These are phyloP conservation scores for Sugiyamaella japonica DNA, from an alignment of 1,139 yeast species.

Conservation along the genomic window DNA sequence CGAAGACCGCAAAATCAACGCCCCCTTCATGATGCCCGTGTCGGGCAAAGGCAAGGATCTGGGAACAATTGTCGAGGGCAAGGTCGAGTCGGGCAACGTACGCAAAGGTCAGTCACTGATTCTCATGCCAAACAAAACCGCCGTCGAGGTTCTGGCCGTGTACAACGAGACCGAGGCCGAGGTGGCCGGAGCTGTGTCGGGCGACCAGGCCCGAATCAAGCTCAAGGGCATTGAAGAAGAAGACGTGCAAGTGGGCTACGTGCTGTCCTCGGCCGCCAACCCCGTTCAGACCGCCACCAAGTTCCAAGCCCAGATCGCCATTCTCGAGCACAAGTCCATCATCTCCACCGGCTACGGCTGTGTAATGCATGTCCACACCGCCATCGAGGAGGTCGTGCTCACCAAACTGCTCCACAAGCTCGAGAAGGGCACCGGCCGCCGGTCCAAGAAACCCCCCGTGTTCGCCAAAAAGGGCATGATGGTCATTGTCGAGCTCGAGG, in stretches of 20 bases:
- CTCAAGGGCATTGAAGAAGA: constrained; percentile 97
- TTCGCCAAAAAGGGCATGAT: constrained; percentile 99
- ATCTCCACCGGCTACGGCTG: constrained; percentile 94
- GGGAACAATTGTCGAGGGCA: constrained; percentile 98
- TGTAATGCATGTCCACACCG: constrained; percentile 98
- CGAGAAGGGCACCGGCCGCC: constrained; percentile 95
- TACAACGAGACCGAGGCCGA: constrained; percentile 96
- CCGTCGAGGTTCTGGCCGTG: constrained; percentile 81
- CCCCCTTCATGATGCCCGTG: constrained; percentile 96
- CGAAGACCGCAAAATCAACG: constrained; percentile 81
- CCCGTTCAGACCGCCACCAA: constrained; percentile 90
- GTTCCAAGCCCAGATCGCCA: constrained; percentile 95
- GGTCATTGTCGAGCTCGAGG: constrained; percentile 87
- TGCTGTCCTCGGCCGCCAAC: constrained; percentile 75
- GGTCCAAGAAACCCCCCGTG: constrained; percentile 95
- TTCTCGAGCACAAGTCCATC: constrained; percentile 92
- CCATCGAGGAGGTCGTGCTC: constrained; percentile 90
- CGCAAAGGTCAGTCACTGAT: constrained; percentile 74
- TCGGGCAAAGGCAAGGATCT: constrained; percentile 93
- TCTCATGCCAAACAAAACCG: constrained; percentile 87
- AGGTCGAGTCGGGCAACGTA: constrained; percentile 92
- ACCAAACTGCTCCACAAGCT: constrained; percentile 84
- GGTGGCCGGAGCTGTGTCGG: constrained; percentile 85
- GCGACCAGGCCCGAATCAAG: constrained; percentile 95
- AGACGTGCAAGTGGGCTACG: constrained; percentile 89